Evolutionary conservation across 768 basidiomycete species (phyloP), one percentile per base, ranked within the genome.

Genomic region (Hydnomerulius pinastri): DNA sequence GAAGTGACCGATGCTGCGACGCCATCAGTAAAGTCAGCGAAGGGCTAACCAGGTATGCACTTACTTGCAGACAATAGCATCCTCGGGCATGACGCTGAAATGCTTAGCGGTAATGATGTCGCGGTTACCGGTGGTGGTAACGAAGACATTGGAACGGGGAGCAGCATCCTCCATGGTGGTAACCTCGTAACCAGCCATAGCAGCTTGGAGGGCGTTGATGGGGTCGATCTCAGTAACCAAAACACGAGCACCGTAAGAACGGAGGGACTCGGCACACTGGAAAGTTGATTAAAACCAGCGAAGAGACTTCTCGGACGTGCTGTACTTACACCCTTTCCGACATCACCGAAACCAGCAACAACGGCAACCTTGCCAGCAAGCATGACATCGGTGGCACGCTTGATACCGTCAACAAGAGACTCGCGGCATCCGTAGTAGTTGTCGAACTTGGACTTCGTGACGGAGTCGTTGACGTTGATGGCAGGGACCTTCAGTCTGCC

Each of bases 381-480:
- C 97, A 99, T 99, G 71, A 99, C 92, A 71, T 99, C 97, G 57
- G 97, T 99, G 52, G 97, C 97, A 66, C 97, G 94, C 84, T 99
- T 99, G 78, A 99, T 98, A 62, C 97, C 97, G 70, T 99, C 97
- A 54, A 99, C 97, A 56, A 99, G 90, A 27, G 97, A 99, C 74
- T 99, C 97, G 67, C 97, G 92, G 77, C 97, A 99, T 55, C 97
- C 97, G 70, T 99, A 99, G 75, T 92, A 89, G 77, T 93, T 92
- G 76, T 95, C 90, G 70, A 99, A 99, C 80, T 99, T 99, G 69
- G 94, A 97, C 76, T 99, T 99, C 59, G 97, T 99, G 66, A 99
- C 97, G 5, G 96, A 97, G 77, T 97, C 95, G 73, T 98, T 98
- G 67, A 99, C 97, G 72, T 99, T 99, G 81, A 99, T 98, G 56